Evolutionary conservation across 2,329 filamentous ascomycete genomes (phyloP).

Genomic region (Salinomyces thailandicus): DNA sequence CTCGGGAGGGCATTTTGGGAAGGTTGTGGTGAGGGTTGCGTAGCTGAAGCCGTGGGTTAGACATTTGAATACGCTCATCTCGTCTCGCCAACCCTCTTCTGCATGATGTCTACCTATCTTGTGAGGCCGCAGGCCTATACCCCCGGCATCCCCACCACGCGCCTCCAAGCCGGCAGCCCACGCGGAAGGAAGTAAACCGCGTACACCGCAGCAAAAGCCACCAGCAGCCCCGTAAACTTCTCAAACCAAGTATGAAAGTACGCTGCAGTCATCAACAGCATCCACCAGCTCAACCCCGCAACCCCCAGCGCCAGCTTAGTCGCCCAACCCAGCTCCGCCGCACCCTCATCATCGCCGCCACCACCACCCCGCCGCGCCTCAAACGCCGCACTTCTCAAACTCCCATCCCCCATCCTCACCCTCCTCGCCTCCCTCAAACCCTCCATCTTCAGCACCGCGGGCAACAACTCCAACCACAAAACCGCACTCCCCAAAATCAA

Average conservation of each 20-base stretch:
- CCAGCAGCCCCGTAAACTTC: conserved; percentile 53
- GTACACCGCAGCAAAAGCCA: conserved; percentile 37
- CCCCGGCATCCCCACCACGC: conserved; percentile 38
- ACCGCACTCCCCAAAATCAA: conserved; percentile 76
- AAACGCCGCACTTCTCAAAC: conserved; percentile 38
- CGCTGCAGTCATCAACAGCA: conserved; percentile 96
- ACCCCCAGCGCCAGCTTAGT: conserved; percentile 49
- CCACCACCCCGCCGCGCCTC: conserved; percentile 34
- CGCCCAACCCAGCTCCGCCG: conserved; percentile 30
- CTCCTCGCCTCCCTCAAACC: conserved; percentile 51
- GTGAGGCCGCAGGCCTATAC: too few species aligned
- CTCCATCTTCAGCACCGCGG: conserved; percentile 41
- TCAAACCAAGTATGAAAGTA: conserved; percentile 99
- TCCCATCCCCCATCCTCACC: conserved; percentile 56
- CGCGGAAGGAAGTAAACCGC: conserved; percentile 40
- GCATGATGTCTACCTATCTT: too few species aligned
- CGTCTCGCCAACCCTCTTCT: too few species aligned
- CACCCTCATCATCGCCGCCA: conserved; percentile 32
- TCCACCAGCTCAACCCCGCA: conserved; percentile 71
- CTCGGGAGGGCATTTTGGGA: conserved; percentile 31
- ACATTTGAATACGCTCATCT: too few species aligned
- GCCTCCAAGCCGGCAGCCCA: conserved; percentile 32
- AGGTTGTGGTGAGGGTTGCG: conserved; percentile 22
- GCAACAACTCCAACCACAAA: conserved; percentile 68
- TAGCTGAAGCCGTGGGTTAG: too few species aligned